Conservation (phyloP, 1,284 basidiomycete genomes). For the Apiotrichum veenhuisii region DNA sequence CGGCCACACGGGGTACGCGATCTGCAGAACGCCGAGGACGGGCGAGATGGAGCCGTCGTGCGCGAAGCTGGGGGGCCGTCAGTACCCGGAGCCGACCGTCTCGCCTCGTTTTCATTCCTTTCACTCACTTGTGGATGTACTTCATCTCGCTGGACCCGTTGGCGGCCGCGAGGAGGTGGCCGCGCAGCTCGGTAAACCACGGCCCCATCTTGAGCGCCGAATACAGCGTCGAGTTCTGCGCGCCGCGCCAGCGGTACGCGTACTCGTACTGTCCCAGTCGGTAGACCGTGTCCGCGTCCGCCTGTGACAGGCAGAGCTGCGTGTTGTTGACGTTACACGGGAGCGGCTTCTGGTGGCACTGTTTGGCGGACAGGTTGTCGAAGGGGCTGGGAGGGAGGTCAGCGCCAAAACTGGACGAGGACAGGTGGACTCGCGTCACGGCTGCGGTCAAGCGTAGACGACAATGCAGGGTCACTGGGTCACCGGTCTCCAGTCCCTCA, state of each 20-base stretch:
- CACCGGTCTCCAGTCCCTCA: too few species aligned
- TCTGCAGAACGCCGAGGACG: conserved; percentile 37
- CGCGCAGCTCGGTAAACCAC: conserved; percentile 33
- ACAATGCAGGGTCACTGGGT: too few species aligned
- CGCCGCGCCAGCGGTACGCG: conserved; percentile 32
- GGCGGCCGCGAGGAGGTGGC: conserved; percentile 26
- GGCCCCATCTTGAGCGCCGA: conserved; percentile 34
- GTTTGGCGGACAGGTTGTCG: conserved; percentile 42
- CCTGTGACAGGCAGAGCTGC: conserved; percentile 26
- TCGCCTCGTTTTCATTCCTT: neutral
- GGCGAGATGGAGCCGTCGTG: conserved; percentile 42
- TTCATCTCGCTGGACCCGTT: conserved; percentile 18
- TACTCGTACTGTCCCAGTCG: conserved; percentile 41
- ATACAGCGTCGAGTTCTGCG: conserved; percentile 24
- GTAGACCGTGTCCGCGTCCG: conserved; percentile 36
- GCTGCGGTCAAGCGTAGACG: too few species aligned
- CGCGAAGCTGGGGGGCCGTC: conserved; percentile 27
- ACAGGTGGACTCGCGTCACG: too few species aligned
- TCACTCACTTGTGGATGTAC: conserved; percentile 39
- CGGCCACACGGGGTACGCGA: conserved; percentile 37
- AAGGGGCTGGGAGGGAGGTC: conserved; percentile 24
- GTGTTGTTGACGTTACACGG: conserved; percentile 36
- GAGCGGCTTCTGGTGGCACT: conserved; percentile 34
- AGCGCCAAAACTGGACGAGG: neutral
- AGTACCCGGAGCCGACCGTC: neutral